phyloP scores from a whole-genome alignment of 2,329 filamentous ascomycete genomes.

The Talaromyces rugulosus region DNA sequence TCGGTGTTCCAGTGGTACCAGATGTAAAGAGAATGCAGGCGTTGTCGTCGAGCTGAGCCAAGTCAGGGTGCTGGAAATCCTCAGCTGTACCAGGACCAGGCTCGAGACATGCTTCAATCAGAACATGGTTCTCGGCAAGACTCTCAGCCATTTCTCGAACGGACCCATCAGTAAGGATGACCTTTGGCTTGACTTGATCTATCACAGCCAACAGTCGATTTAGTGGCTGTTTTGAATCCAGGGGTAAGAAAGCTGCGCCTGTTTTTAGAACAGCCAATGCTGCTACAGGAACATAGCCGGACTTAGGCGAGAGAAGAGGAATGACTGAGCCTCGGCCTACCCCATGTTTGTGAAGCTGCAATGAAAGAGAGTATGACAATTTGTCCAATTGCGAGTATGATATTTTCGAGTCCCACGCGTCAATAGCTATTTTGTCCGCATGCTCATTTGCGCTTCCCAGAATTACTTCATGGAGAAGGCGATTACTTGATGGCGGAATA shows the following conservation, averaged over 20 bases:
- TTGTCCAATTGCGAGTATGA: neutral
- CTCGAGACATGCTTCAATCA: too few species aligned
- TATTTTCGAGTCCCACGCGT: neutral
- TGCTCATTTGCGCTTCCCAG: neutral
- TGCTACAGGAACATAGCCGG: conserved; percentile 1
- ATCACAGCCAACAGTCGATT: neutral
- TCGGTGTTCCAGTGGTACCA: conserved; percentile 6
- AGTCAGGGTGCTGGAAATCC: too few species aligned
- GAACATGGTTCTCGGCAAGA: too few species aligned
- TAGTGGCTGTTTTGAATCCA: neutral
- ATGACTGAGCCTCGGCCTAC: conserved; percentile 20
- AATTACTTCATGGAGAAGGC: neutral
- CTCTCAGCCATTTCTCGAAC: too few species aligned
- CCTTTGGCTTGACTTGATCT: neutral
- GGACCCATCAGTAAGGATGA: too few species aligned
- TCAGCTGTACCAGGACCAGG: too few species aligned
- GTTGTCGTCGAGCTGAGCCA: too few species aligned
- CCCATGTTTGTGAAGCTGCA: conserved; percentile 10
- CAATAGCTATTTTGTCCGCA: neutral
- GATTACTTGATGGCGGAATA: neutral
- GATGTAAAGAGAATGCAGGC: conserved; percentile 8
- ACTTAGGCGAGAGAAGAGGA: neutral
- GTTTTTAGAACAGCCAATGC: conserved; percentile 1
- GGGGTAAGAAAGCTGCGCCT: neutral
- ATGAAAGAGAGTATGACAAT: neutral